Base-by-base conservation (phyloP, 805 yeast genomes). In the Starmera pachycereana region DNA sequence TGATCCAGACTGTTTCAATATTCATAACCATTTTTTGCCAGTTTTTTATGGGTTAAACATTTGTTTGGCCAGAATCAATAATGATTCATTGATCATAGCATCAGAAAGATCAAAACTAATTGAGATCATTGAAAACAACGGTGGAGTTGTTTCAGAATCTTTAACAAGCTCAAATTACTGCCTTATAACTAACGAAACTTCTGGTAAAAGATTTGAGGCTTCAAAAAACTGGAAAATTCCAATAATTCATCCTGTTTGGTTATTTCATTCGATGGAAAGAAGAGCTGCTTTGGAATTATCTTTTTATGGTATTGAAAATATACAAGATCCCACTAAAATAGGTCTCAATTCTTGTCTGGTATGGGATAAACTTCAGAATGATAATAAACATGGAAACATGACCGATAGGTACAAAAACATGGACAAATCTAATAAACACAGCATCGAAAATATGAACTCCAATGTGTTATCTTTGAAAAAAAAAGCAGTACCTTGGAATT, bases 111-210 rank as follows among this genome's bases (percentile, higher is more conserved):
- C 54, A 4, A 56, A 57, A 27, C 48, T 76, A 6, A 42, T 58
- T 1, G 49, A 56, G 7, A 37, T 64, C 5, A 61, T 78, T 8
- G 52, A 46, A 30, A 53, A 59, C 4, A 53, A 69, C 48, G 80
- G 79, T 4, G 85, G 81, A 4, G 57, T 54, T 14, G 68, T 69
- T 2, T 66, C 75, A 1, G 74, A 71, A 18, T 67, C 80, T 1
- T 57, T 78, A 31, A 69, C 76, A 2, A 58, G 61, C 8, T 57
- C 64, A 6, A 65, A 65, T 36, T 48, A 65, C 3, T 63, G 70
- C 42, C 58, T 78, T 1, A 63, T 78, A 4, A 68, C 77, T n/a
- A 65, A 74, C 27, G 74, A 69, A 37, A 57, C 56, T 22, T 51
- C 58, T 13, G 86, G 86, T 0, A 69, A 64, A 41, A 50, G 84